Base-by-base conservation (phyloP, 495 filamentous ascomycete genomes). In the Tuber indicum region DNA sequence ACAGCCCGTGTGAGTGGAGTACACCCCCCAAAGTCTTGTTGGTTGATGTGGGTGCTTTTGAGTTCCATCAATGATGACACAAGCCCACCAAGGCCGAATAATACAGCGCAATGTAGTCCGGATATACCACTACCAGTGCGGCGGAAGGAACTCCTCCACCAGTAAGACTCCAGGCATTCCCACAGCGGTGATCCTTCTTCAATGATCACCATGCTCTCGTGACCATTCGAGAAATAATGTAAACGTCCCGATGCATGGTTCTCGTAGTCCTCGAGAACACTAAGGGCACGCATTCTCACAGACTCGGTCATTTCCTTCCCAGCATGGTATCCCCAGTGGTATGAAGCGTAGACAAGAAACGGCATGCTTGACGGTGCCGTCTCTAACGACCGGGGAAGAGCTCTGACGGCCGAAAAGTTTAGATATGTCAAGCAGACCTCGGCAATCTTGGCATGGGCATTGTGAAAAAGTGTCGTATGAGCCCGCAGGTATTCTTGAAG, bases 361-460 rank as follows among this genome's bases (percentile, higher is more conserved):
- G 23, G 58, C 17, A 23, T 39, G 4, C 14, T 66, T 36, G 26
- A 32, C 26, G 58, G 58, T 3, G 12, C 12, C 58, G 1, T 4
- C n/a, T 1, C 26, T n/a, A 49, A 1, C 5, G 46, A 26, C 36
- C 32, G 46, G 72, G 45, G 36, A 39, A 49, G 43, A 39, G 46
- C n/a, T 17, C 32, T 39, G 39, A 52, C 46, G 4, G 21, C 26
- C 39, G 21, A 32, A 39, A 73, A 46, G 39, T 43, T 45, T 36
- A 75, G 42, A 71, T 70, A 71, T 44, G 62, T 70, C 26, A 69
- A 46, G 17, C 52, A 71, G 10, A 69, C 52, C 36, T 44, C 45
- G 39, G 58, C 74, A 70, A 70, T 45, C 46, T 69, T 70, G 16
- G 41, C 32, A n/a, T 16, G 19, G 58, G 16, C 17, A 76, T 46